Evolutionary conservation across 179 eudicot species (phyloP), one percentile per base, ranked within the genome.

Genomic region (Silene coronaria): DNA sequence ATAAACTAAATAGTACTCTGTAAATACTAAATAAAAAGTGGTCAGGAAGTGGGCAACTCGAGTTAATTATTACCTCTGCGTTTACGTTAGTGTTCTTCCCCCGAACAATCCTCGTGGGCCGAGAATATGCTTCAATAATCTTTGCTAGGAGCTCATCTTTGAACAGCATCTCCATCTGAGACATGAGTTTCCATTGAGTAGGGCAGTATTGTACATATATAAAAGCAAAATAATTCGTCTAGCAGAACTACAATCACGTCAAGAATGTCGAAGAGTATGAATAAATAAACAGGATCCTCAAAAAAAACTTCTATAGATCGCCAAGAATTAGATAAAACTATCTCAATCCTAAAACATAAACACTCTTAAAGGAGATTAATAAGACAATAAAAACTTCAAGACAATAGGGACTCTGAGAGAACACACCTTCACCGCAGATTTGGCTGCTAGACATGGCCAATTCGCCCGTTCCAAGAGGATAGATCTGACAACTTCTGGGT

Each of bases 101-200:
- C 51, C 99, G 93, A 70, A 95, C 96, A 58, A 95, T 95, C 84
- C 97, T 95, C 58, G 99, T 93, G 51, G 99, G 99, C 51, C 99
- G 87, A 73, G 97, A 91, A 87, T 96, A 96, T 63, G 96, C 97
- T 86, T 96, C 97, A 67, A 96, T 87, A 48, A 96, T 84, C 82
- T 86, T 96, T 27, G 96, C 85, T 36, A 96, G 79, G 82, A 88
- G 90, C 73, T 87, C 89, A 12, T 90, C 92, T 82, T 80, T 88
- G 71, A 85, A 86, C 84, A 96, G 74, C 23, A 76, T 82, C 27
- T 91, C 96, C 99, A 96, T 88, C 99, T 96, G 85, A 9, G 64
- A 76, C 71, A 57, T 7, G 21, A 58, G 28, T 21, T 51, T 71
- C n/a, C 66, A 51, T 71, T 30, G 12, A 60, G 55, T 6, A 70